Base-by-base conservation (phyloP, 164 flowering plant species). In the Chimonanthus salicifolius region DNA sequence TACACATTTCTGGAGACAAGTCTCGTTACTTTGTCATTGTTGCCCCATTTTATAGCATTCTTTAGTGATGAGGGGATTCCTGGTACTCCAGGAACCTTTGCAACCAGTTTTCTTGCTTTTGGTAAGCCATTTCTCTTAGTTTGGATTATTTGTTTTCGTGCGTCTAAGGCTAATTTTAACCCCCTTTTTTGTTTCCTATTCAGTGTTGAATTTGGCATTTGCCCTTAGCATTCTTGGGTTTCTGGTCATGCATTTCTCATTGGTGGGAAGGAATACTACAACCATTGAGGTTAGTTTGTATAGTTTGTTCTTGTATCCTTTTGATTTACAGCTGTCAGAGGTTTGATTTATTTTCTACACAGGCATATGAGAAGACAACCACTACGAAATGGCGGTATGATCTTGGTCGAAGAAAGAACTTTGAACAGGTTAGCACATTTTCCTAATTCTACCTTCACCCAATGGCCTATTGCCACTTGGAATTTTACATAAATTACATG, bases 291-390 rank as follows among this genome's bases (percentile, higher is more conserved):
- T 94, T 85, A 51, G 67, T 1, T 70, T 71, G n/a, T 63, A 43
- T 15, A 11, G 60, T 68, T 58, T 6, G 13, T 11, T 10, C 49
- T 45, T 58, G 43, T 51, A 65, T 13, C 46, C 33, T 8, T 51
- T 18, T 51, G 44, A 11, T 58, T 45, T 46, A 10, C 7, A 10
- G 9, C 54, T 72, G n/a, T 48, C 6, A 5, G 13, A 21, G 62
- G 18, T 65, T 20, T 69, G 13, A 47, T 64, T 43, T 47, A 20
- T 78, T 65, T 77, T 80, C 47, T 75, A 49, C 44, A 70, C 80
- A 96, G 99, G 99, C 98, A 74, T 96, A 90, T 76, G 99, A 96
- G 84, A 96, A 96, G 89, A 96, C 88, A 75, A 84, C 92, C 67
- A 74, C 88, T 75, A 91, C 94, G 64, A 96, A 89, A 82, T 89